phyloP scores from a whole-genome alignment of 257 asterid species.

The Avicennia marina region DNA sequence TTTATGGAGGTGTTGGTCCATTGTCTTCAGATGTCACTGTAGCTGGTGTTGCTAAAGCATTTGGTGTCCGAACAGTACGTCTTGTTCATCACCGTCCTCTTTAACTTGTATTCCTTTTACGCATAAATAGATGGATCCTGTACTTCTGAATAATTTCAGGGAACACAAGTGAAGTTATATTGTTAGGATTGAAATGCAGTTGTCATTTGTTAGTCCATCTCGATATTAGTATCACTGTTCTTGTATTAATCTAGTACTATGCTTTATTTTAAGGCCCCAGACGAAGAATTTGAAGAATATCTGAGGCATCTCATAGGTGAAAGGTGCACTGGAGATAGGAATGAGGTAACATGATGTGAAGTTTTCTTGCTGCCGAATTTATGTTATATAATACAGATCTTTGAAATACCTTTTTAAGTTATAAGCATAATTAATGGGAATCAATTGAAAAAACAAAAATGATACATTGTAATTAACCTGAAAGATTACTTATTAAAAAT shows the following conservation, averaged over 20 bases:
- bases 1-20: constrained; percentile 89
- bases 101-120: background rate
- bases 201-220: no score
- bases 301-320: constrained; percentile 76
- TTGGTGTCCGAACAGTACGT: constrained; percentile 83
- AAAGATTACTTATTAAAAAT: no score
- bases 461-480: no score
- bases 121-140: background rate
- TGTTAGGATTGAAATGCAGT: background rate
- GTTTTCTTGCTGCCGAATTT: constrained; percentile 7
- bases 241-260: background rate
- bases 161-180: no score
- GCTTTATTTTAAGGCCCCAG: constrained; percentile 70
- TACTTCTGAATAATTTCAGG: no score
- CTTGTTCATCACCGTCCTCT: background rate
- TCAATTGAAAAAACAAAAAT: no score
- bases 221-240: background rate
- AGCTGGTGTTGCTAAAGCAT: constrained; percentile 96
- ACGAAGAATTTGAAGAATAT: constrained; percentile 94
- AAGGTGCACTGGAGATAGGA: constrained; percentile 80
- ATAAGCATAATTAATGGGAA: no score
- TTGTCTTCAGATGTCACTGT: constrained; percentile 84
- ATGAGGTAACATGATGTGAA: constrained; percentile 53
- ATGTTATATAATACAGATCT: background rate
- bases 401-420: no score